Percentiles rank a stretch among this genome's conserved stretches.
Evolutionary conservation across 106 monocot species (phyloP).

Genomic region (Dioscorea alata): DNA sequence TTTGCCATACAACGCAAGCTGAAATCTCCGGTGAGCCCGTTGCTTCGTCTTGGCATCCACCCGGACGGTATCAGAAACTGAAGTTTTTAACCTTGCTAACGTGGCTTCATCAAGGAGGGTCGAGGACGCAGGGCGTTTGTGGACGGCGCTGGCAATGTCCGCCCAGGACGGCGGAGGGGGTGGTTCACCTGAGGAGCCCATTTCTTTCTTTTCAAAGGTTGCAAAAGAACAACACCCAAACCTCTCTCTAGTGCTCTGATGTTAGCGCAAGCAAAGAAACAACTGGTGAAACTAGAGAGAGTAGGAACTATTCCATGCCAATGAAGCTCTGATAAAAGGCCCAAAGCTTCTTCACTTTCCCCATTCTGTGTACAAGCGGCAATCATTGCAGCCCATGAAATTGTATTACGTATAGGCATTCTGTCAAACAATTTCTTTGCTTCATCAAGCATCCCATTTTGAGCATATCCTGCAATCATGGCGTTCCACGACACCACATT

Average conservation of each 20-base stretch:
- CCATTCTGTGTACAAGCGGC: constrained; percentile 53
- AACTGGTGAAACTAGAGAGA: constrained; percentile 46
- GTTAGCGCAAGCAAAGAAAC: constrained; percentile 49
- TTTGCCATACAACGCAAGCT: too few species aligned
- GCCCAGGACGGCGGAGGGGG: too few species aligned
- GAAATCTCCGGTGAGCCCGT: too few species aligned
- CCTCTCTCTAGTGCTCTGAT: constrained; percentile 44
- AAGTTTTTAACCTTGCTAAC: too few species aligned
- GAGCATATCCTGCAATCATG: constrained; percentile 59
- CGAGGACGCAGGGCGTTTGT: too few species aligned
- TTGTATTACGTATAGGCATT: constrained; percentile 39
- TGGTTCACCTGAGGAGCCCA: too few species aligned
- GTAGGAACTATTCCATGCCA: constrained; percentile 34
- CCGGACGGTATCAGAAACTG: too few species aligned
- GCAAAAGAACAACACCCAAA: too few species aligned
- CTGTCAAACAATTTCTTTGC: constrained; percentile 36
- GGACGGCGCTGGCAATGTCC: too few species aligned
- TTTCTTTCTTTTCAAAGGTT: too few species aligned
- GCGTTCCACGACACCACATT: constrained; percentile 53
- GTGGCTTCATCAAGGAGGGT: too few species aligned
- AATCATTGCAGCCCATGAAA: constrained; percentile 57
- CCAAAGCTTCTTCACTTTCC: constrained; percentile 39
- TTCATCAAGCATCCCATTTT: constrained; percentile 48
- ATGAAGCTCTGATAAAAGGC: constrained; percentile 40
- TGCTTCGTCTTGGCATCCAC: too few species aligned